Evolutionary conservation across 192 early-diverging fungal genomes (phyloP).

Genomic region (Rhizoclosmatium globosum): DNA sequence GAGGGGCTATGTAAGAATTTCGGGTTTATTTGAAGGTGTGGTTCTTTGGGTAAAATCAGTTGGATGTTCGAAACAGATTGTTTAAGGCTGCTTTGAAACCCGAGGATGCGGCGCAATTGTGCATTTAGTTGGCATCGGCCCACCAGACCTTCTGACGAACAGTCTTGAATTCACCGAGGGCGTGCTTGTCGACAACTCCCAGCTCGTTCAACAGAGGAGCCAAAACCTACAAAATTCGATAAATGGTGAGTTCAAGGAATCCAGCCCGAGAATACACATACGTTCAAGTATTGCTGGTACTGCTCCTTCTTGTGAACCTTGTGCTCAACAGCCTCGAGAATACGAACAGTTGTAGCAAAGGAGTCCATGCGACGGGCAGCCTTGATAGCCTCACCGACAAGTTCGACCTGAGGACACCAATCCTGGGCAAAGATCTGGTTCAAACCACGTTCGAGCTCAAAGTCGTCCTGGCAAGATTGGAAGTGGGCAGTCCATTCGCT

Average conservation of each 20-base stretch:
- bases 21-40: too few relatives aligned
- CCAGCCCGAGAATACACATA: too few relatives aligned
- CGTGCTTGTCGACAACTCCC: slow-evolving; percentile 88
- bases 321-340: slow-evolving; percentile 93
- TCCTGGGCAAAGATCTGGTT: slow-evolving; percentile 94
- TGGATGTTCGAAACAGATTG: too few relatives aligned
- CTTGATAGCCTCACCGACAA: slow-evolving; percentile 88
- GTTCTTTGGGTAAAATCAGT: too few relatives aligned
- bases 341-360: slow-evolving; percentile 91
- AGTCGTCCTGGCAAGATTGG: slow-evolving; percentile 81
- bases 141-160: slow-evolving; percentile 56
- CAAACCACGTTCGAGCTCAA: slow-evolving; percentile 96
- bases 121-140: slow-evolving; percentile 43
- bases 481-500: slow-evolving; percentile 62
- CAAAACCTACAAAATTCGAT: slow-evolving; percentile 63
- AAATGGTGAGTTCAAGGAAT: too few relatives aligned
- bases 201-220: slow-evolving; percentile 87
- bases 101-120: not conserved
- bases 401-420: slow-evolving; percentile 85
- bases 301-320: slow-evolving; percentile 86
- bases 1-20: too few relatives aligned
- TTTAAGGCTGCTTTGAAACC: too few relatives aligned
- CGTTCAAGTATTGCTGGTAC: slow-evolving; percentile 85
- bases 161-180: slow-evolving; percentile 70
- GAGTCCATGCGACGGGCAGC: slow-evolving; percentile 94